phyloP scores from a whole-genome alignment of 345 rosid genomes.

The Corchorus capsularis region DNA sequence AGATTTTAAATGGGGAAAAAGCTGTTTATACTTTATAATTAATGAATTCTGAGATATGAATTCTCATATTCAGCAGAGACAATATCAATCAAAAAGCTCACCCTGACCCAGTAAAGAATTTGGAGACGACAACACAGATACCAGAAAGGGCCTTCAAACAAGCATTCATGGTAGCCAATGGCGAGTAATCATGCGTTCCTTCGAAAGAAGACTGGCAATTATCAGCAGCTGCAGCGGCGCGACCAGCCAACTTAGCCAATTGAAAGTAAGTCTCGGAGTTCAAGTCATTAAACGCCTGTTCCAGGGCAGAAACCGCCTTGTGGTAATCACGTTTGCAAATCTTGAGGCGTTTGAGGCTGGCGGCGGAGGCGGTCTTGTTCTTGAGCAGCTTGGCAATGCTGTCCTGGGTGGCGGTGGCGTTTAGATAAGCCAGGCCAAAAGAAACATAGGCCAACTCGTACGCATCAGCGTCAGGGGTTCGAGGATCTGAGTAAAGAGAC shows the following conservation, averaged over 20 bases:
- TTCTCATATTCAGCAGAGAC: background rate
- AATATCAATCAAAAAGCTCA: too few relatives aligned
- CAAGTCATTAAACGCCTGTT: slow-evolving; percentile 37
- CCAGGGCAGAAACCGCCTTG: slow-evolving; percentile 26
- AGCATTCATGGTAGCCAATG: slow-evolving; percentile 27
- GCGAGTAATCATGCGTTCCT: slow-evolving; percentile 10
- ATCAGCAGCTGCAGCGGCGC: slow-evolving; percentile 22
- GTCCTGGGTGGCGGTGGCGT: slow-evolving; percentile 37
- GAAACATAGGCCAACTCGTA: slow-evolving; percentile 40
- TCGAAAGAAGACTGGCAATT: slow-evolving; percentile 29
- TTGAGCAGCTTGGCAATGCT: slow-evolving; percentile 23
- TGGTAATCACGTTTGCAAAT: slow-evolving; percentile 27
- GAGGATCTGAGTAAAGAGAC: slow-evolving; percentile 45
- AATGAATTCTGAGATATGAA: too few relatives aligned
- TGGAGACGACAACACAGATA: slow-evolving; percentile 30
- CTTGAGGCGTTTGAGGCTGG: slow-evolving; percentile 18
- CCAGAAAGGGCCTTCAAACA: slow-evolving; percentile 31
- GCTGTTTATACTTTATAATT: too few relatives aligned
- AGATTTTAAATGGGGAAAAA: too few relatives aligned
- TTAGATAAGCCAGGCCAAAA: slow-evolving; percentile 36
- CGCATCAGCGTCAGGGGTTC: slow-evolving; percentile 39
- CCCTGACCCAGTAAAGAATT: slow-evolving; percentile 29
- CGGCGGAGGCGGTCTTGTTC: background rate
- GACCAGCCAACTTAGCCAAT: slow-evolving; percentile 25
- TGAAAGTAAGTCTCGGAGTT: slow-evolving; percentile 42